Evolutionary conservation across 495 filamentous ascomycete genomes (phyloP).

Genomic region (Cryomyces minteri): DNA sequence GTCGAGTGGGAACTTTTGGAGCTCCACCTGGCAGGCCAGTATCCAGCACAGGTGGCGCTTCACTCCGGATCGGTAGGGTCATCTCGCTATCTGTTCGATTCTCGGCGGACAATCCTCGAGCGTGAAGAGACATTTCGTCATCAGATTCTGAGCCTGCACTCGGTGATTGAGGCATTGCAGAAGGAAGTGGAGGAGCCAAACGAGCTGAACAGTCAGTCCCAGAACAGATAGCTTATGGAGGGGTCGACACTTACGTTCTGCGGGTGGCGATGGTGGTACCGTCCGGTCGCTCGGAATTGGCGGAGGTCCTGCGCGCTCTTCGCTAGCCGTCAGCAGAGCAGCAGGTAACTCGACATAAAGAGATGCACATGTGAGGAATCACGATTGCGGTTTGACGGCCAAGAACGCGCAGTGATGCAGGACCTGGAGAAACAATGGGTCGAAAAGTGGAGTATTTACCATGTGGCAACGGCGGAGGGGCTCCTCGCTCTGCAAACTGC

Average conservation of each 20-base stretch:
- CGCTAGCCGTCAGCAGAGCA: not conserved
- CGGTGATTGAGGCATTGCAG: slow-evolving; percentile 40
- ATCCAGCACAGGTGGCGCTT: slow-evolving; percentile 24
- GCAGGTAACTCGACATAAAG: slow-evolving; percentile 1
- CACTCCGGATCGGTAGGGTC: slow-evolving; percentile 22
- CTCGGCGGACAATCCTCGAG: slow-evolving; percentile 28
- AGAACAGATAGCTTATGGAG: too few relatives aligned
- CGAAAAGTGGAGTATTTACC: not conserved
- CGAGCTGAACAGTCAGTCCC: slow-evolving; percentile 3
- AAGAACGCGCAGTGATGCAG: not conserved
- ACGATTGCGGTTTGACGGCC: not conserved
- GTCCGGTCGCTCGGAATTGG: slow-evolving; percentile 45
- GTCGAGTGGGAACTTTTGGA: slow-evolving; percentile 20
- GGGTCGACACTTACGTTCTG: too few relatives aligned
- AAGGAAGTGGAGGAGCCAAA: slow-evolving; percentile 40
- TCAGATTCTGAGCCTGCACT: slow-evolving; percentile 79
- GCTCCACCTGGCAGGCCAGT: slow-evolving; percentile 4
- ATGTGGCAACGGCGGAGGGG: not conserved
- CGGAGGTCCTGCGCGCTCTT: slow-evolving; percentile 25
- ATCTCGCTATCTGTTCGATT: slow-evolving; percentile 22
- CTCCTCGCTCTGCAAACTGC: not conserved
- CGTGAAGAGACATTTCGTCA: slow-evolving; percentile 69
- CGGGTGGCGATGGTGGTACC: slow-evolving; percentile 20
- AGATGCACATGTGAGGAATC: slow-evolving; percentile 17
- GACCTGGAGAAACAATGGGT: not conserved